phyloP scores from a whole-genome alignment of 495 filamentous ascomycete species.

The Achaetomiella virescens region DNA sequence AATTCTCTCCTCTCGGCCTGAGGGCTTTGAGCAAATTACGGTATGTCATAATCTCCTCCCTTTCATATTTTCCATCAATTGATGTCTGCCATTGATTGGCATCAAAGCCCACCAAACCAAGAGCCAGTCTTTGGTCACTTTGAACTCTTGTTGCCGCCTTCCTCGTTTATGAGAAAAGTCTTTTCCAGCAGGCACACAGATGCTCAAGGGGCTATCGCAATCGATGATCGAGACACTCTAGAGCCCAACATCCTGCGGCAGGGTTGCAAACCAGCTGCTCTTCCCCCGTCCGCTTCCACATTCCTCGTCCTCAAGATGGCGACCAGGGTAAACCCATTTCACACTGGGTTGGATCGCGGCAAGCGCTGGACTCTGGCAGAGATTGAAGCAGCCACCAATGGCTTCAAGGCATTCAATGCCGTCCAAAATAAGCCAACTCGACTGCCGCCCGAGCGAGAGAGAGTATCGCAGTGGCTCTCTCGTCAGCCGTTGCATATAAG shows the following conservation, averaged over 20 bases:
- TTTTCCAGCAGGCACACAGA: background rate
- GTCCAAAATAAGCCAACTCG: background rate
- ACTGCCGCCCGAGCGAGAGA: background rate
- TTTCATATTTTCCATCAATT: no score
- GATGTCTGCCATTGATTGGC: no score
- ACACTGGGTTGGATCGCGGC: background rate
- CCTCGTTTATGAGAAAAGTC: background rate
- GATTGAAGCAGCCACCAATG: background rate
- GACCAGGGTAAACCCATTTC: background rate
- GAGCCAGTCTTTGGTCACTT: no score
- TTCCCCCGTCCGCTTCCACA: background rate
- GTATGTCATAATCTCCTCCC: no score
- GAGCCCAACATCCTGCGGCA: background rate
- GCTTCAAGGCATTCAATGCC: background rate
- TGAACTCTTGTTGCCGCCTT: no score
- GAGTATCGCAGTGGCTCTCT: background rate
- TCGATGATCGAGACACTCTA: background rate
- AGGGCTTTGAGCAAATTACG: no score
- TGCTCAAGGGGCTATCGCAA: background rate
- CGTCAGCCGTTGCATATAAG: background rate
- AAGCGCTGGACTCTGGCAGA: constrained; percentile 1
- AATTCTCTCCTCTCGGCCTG: no score
- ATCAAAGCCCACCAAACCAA: no score
- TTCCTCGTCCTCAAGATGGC: background rate
- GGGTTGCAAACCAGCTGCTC: background rate